Evolutionary conservation across 1,284 basidiomycete genomes (phyloP).

Genomic region (Leccinum griseonigrum): DNA sequence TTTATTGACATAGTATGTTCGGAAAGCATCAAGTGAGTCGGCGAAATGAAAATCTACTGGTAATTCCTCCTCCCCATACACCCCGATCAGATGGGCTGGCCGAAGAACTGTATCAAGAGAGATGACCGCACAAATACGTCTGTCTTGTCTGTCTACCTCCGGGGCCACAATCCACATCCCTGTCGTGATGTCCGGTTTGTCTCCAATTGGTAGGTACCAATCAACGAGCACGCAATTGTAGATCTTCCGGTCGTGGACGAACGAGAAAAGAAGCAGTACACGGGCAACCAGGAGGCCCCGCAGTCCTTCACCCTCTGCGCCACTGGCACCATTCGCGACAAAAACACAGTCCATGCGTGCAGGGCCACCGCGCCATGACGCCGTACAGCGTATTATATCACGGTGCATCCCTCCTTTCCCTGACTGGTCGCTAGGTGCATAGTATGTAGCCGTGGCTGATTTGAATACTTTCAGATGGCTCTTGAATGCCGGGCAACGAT

Average conservation of each 20-base stretch:
- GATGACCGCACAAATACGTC: background rate
- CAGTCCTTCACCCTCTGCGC: background rate
- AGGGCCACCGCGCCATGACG: background rate
- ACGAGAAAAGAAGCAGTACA: background rate
- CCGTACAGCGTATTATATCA: background rate
- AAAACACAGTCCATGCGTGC: slow-evolving; percentile 1
- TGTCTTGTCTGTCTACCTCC: background rate
- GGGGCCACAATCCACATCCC: slow-evolving; percentile 5
- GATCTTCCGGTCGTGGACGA: background rate
- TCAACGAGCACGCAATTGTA: background rate
- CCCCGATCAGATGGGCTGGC: slow-evolving; percentile 1
- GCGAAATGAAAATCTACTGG: background rate
- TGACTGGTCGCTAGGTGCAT: slow-evolving; percentile 3
- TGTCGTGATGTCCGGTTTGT: background rate
- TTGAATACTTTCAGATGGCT: background rate
- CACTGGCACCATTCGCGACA: background rate
- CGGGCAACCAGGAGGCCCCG: background rate
- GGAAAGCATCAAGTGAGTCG: background rate
- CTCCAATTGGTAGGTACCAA: background rate
- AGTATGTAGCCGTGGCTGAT: background rate
- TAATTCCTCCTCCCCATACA: background rate
- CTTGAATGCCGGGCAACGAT: background rate
- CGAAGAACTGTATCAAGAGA: background rate
- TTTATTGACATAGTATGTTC: slow-evolving; percentile 10
- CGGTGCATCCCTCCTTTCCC: background rate